Conservation (phyloP, 257 asterid genomes). For the Gentiana straminea region DNA sequence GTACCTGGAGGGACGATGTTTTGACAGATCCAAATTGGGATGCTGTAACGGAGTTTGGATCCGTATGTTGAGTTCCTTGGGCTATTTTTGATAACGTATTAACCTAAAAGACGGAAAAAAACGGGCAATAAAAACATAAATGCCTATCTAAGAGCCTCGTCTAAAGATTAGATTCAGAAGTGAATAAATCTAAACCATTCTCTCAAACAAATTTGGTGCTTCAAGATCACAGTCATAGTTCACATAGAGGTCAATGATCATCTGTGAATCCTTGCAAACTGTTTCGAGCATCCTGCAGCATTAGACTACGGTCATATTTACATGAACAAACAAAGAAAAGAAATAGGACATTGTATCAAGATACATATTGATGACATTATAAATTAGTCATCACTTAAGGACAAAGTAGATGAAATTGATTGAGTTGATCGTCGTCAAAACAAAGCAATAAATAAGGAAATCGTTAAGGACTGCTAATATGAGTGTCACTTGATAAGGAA, state of each 20-base stretch:
- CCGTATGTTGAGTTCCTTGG: constrained; percentile 80
- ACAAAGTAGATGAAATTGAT: not conserved
- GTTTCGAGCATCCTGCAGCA: constrained; percentile 91
- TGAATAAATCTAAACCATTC: constrained; percentile 46
- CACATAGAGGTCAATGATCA: constrained; percentile 94
- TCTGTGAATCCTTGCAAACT: constrained; percentile 87
- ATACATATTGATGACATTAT: not conserved
- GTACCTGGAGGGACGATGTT: constrained; percentile 87
- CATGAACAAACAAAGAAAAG: not conserved
- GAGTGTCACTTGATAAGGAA: constrained; percentile 12
- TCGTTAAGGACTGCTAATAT: constrained; percentile 7
- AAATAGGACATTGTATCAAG: not conserved
- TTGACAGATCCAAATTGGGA: constrained; percentile 75
- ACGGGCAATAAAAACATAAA: constrained; percentile 19
- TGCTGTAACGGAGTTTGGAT: constrained; percentile 69
- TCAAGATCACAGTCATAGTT: constrained; percentile 98
- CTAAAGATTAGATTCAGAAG: constrained; percentile 7
- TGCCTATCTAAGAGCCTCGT: constrained; percentile 8
- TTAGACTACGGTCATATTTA: constrained; percentile 9
- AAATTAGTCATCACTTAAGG: not conserved
- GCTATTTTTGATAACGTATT: constrained; percentile 75
- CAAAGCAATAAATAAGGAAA: constrained; percentile 11
- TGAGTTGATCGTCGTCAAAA: not conserved
- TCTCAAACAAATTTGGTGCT: constrained; percentile 92
- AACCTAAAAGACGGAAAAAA: constrained; percentile 38